Percentiles rank a stretch among this genome's conserved stretches.
Conservation (phyloP, 2,329 filamentous ascomycete genomes). For the Fusarium concolor region DNA sequence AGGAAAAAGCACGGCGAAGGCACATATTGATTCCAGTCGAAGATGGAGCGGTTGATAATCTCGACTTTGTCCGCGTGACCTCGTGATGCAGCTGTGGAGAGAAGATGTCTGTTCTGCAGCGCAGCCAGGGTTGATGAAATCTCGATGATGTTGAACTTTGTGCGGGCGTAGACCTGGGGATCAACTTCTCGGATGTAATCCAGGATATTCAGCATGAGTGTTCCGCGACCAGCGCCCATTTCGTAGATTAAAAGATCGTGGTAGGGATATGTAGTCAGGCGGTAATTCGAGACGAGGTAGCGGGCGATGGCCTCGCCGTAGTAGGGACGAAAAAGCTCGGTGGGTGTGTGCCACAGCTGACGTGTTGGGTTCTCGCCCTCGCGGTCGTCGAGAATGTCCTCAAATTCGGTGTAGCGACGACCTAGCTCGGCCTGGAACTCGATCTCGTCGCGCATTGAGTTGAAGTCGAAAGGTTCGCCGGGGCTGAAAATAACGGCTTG, state of each 20-base stretch:
- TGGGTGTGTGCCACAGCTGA: slow-evolving; percentile 98
- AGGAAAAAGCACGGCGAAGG: slow-evolving; percentile 96
- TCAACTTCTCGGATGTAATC: slow-evolving; percentile 94
- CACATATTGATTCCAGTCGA: slow-evolving; percentile 92
- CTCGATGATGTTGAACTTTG: slow-evolving; percentile 95
- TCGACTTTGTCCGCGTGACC: slow-evolving; percentile 89
- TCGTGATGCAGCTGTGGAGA: slow-evolving; percentile 72
- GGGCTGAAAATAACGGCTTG: slow-evolving; percentile 96
- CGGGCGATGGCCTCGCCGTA: slow-evolving; percentile 98
- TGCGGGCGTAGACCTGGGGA: slow-evolving; percentile 92
- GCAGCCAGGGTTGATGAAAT: slow-evolving; percentile 85
- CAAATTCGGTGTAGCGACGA: slow-evolving; percentile 87
- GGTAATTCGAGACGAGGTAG: slow-evolving; percentile 96
- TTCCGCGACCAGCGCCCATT: slow-evolving; percentile 97
- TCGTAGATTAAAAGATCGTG: slow-evolving; percentile 98
- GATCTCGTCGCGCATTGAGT: slow-evolving; percentile 81
- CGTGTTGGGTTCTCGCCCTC: slow-evolving; percentile 75
- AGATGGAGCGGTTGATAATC: slow-evolving; percentile 94
- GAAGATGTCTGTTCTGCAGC: slow-evolving; percentile 79
- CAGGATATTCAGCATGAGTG: slow-evolving; percentile 96
- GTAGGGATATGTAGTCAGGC: slow-evolving; percentile 92
- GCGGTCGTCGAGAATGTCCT: slow-evolving; percentile 83
- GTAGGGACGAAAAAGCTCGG: slow-evolving; percentile 94
- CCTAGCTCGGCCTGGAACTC: slow-evolving; percentile 84
- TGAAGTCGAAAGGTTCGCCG: slow-evolving; percentile 91